phyloP scores from a whole-genome alignment of 768 basidiomycete genomes.

The Kwoniella dendrophila region DNA sequence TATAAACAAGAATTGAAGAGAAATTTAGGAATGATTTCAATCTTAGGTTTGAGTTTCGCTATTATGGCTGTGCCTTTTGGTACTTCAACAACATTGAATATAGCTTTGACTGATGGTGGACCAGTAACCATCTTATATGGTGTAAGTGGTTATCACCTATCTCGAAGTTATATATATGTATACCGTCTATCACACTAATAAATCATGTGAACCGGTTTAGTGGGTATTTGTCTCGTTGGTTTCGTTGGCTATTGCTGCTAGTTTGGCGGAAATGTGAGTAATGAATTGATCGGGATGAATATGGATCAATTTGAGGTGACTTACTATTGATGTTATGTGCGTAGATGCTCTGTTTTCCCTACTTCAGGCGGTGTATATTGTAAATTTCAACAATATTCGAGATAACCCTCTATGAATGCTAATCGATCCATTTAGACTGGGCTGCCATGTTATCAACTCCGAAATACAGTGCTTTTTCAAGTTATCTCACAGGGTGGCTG shows the following conservation, averaged over 20 bases:
- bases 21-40: slow-evolving; percentile 47
- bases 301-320: too few relatives aligned
- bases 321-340: too few relatives aligned
- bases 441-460: slow-evolving; percentile 66
- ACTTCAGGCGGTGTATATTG: slow-evolving; percentile 53
- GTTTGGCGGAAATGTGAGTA: slow-evolving; percentile 48
- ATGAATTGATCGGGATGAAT: background rate
- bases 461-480: slow-evolving; percentile 61
- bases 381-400: too few relatives aligned
- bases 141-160: slow-evolving; percentile 25
- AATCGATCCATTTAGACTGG: too few relatives aligned
- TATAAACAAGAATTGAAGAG: slow-evolving; percentile 50
- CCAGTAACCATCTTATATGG: slow-evolving; percentile 51
- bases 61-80: slow-evolving; percentile 53
- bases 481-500: slow-evolving; percentile 73
- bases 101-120: slow-evolving; percentile 49
- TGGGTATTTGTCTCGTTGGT: slow-evolving; percentile 47
- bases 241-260: slow-evolving; percentile 39
- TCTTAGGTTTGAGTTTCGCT: slow-evolving; percentile 48
- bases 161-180: background rate
- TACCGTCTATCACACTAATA: background rate
- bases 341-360: slow-evolving; percentile 51
- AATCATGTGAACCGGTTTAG: slow-evolving; percentile 6
- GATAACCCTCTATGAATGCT: too few relatives aligned
- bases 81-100: slow-evolving; percentile 43